These are phyloP conservation scores for Penicillium cataractarum DNA, from an alignment of 495 filamentous ascomycete genomes.

Conservation along the genomic window DNA sequence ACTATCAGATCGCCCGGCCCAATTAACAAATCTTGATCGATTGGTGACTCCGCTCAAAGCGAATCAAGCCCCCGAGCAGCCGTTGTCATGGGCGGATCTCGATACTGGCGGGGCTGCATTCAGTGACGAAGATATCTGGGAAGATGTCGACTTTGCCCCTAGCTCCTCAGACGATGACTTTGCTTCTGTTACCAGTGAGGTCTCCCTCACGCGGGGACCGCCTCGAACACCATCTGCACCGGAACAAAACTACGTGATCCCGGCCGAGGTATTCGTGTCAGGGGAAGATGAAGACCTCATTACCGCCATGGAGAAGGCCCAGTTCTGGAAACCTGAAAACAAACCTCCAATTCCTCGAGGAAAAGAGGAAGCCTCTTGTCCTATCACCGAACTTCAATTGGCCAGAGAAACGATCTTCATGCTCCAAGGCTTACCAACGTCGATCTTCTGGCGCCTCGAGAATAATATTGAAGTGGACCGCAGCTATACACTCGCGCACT, in stretches of 20 bases:
- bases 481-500: conserved; percentile 43
- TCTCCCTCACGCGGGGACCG: conserved; percentile 25
- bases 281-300: conserved; percentile 47
- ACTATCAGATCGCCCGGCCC: conserved; percentile 78
- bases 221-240: conserved; percentile 26
- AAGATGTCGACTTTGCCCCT: conserved; percentile 69
- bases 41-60: conserved; percentile 55
- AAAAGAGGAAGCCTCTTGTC: conserved; percentile 43
- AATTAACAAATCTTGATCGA: conserved; percentile 64
- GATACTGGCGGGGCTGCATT: conserved; percentile 71
- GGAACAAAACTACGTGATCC: conserved; percentile 43
- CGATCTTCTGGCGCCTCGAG: conserved; percentile 60
- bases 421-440: conserved; percentile 78
- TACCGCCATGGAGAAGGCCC: conserved; percentile 55
- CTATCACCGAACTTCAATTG: conserved; percentile 71
- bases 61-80: conserved; percentile 39
- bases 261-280: conserved; percentile 41
- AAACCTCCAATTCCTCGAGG: conserved; percentile 27
- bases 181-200: conserved; percentile 38
- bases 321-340: conserved; percentile 63
- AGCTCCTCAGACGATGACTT: conserved; percentile 63
- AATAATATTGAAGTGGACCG: conserved; percentile 41
- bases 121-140: conserved; percentile 75
- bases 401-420: conserved; percentile 83
- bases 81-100: conserved; percentile 75